phyloP scores from a whole-genome alignment of 768 basidiomycete species.

The Serendipita sp. region DNA sequence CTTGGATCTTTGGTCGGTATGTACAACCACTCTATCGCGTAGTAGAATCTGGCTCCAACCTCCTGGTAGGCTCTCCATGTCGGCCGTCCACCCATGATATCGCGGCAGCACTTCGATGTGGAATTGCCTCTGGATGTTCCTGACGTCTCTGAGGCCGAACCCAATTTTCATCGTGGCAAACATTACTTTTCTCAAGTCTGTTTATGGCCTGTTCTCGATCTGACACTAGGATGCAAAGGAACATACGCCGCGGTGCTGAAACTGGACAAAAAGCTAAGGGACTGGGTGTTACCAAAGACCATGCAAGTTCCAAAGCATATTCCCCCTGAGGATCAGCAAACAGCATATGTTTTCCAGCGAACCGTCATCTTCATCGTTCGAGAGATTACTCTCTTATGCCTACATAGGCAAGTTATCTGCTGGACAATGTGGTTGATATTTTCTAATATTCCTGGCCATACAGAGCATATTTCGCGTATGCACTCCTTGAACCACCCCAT shows the following conservation, averaged over 20 bases:
- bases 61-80: not conserved
- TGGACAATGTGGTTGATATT: not conserved
- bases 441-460: too few species aligned
- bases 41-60: not conserved
- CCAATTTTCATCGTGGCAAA: conserved; percentile 5
- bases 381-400: not conserved
- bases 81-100: conserved; percentile 1
- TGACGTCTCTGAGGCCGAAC: not conserved
- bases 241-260: conserved; percentile 13
- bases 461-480: conserved; percentile 59
- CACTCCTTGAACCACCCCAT: conserved; percentile 42
- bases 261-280: conserved; percentile 12
- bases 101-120: conserved; percentile 2
- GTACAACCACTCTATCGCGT: not conserved
- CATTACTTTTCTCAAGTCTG: not conserved
- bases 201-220: conserved; percentile 2
- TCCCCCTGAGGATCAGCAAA: conserved; percentile 5
- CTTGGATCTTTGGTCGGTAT: not conserved
- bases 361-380: conserved; percentile 5
- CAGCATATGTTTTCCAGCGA: conserved; percentile 2
- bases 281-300: conserved; percentile 10
- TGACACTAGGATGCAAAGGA: not conserved
- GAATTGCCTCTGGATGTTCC: not conserved
- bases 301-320: conserved; percentile 11
- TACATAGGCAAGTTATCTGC: not conserved